Percentiles rank a stretch among this genome's conserved stretches.
phyloP scores from a whole-genome alignment of 2,329 filamentous ascomycete species.

The Triangularia verruculosa region DNA sequence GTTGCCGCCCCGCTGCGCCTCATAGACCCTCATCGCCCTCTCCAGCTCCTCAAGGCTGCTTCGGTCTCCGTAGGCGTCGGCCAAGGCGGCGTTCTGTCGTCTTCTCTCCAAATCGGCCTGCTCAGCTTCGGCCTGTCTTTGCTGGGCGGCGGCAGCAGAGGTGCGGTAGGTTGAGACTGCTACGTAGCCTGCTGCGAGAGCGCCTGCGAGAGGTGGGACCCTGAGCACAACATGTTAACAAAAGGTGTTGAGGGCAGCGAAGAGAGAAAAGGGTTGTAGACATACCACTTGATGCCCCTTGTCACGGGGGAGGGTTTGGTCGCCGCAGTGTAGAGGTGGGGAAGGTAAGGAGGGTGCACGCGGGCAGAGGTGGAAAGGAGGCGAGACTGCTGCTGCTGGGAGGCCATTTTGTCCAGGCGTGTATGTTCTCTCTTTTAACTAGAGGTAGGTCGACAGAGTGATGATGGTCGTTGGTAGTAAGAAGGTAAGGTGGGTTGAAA shows the following conservation, averaged over 20 bases:
- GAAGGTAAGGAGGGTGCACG: conserved; percentile 34
- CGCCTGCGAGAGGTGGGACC: conserved; percentile 28
- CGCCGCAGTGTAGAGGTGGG: conserved; percentile 29
- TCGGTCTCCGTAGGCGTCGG: conserved; percentile 34
- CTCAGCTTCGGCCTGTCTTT: conserved; percentile 13
- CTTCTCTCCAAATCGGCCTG: conserved; percentile 23
- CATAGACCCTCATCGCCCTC: conserved; percentile 32
- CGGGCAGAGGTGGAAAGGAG: conserved; percentile 30
- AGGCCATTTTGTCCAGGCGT: not conserved
- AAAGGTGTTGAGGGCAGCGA: not conserved
- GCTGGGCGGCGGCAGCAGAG: conserved; percentile 13
- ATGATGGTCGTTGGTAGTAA: not conserved
- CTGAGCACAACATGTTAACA: conserved; percentile 16
- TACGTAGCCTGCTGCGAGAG: conserved; percentile 27
- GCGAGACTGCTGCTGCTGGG: conserved; percentile 6
- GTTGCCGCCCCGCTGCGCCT: conserved; percentile 26
- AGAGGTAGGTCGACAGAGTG: not conserved
- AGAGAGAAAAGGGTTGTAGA: not conserved
- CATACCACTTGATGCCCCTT: conserved; percentile 28
- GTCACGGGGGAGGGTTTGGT: conserved; percentile 2
- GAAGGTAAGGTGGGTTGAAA: not conserved
- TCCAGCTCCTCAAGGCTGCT: conserved; percentile 33
- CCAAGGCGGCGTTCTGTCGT: conserved; percentile 25
- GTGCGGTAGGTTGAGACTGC: conserved; percentile 27
- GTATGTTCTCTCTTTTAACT: not conserved